Evolutionary conservation across 306 rosid species (phyloP).

Genomic region (Herpetospermum pedunculosum): DNA sequence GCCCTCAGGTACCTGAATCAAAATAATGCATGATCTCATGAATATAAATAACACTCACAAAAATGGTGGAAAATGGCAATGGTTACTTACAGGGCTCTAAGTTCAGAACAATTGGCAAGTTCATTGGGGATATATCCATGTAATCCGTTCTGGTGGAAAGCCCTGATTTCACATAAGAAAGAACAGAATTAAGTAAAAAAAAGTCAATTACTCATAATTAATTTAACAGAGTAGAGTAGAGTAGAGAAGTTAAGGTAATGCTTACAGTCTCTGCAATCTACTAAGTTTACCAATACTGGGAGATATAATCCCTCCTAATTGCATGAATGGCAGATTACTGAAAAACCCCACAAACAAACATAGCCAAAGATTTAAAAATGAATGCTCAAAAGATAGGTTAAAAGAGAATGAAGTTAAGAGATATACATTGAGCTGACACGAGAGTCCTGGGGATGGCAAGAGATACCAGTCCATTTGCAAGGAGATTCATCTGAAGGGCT

Average conservation of each 20-base stretch:
- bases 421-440: constrained; percentile 70
- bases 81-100: constrained; percentile 72
- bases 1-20: constrained; percentile 74
- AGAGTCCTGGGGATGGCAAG: constrained; percentile 64
- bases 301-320: constrained; percentile 77
- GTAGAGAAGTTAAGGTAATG: neutral
- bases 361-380: neutral
- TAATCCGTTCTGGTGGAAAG: constrained; percentile 84
- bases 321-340: constrained; percentile 84
- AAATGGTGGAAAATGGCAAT: neutral
- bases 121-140: constrained; percentile 86
- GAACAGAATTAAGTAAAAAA: neutral
- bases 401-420: neutral
- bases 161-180: constrained; percentile 42
- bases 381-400: neutral
- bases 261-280: constrained; percentile 88
- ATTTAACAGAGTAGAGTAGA: neutral
- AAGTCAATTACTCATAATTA: neutral
- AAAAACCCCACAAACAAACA: constrained; percentile 15
- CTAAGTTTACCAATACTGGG: constrained; percentile 92
- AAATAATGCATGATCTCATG: neutral
- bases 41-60: neutral
- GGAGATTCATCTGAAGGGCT: constrained; percentile 57
- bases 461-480: constrained; percentile 88
- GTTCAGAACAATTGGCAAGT: constrained; percentile 74